phyloP scores from a whole-genome alignment of 768 basidiomycete genomes.

The Lepiota brunneoincarnata region DNA sequence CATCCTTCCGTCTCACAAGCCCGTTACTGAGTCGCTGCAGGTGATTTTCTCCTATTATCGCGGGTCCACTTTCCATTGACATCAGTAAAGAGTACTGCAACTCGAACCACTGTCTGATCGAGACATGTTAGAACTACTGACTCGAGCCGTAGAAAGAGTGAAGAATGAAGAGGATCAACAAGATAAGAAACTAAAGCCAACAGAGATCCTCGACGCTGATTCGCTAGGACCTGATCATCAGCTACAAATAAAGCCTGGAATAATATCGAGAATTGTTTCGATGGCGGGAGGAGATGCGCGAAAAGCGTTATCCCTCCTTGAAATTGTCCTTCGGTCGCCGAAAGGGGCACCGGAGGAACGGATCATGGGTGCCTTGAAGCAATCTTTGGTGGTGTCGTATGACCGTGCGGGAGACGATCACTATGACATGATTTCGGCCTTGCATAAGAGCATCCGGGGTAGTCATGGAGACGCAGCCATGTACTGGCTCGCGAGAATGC shows the following conservation, averaged over 20 bases:
- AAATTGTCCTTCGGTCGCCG: slow-evolving; percentile 56
- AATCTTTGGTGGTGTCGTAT: slow-evolving; percentile 64
- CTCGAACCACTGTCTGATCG: slow-evolving; percentile 64
- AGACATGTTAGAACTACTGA: slow-evolving; percentile 49
- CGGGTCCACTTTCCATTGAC: slow-evolving; percentile 17
- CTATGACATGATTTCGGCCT: slow-evolving; percentile 81
- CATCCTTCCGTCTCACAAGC: slow-evolving; percentile 77
- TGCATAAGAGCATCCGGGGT: slow-evolving; percentile 83
- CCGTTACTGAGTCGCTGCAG: slow-evolving; percentile 76
- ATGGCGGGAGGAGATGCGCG: slow-evolving; percentile 71
- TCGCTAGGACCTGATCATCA: slow-evolving; percentile 15
- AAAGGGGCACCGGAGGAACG: slow-evolving; percentile 37
- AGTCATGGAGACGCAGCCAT: slow-evolving; percentile 74
- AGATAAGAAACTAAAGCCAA: background rate
- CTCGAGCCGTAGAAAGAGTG: background rate
- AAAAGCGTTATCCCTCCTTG: slow-evolving; percentile 74
- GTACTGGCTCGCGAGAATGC: slow-evolving; percentile 89
- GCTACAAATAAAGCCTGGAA: slow-evolving; percentile 42
- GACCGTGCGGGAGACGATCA: slow-evolving; percentile 74
- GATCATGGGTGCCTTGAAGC: slow-evolving; percentile 56
- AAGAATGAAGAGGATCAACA: background rate
- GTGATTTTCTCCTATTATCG: slow-evolving; percentile 34
- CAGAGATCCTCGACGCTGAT: slow-evolving; percentile 7
- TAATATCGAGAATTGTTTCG: slow-evolving; percentile 49
- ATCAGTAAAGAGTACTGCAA: slow-evolving; percentile 60